Base-by-base conservation (phyloP, 1,284 basidiomycete species). In the Athelia psychrophila region DNA sequence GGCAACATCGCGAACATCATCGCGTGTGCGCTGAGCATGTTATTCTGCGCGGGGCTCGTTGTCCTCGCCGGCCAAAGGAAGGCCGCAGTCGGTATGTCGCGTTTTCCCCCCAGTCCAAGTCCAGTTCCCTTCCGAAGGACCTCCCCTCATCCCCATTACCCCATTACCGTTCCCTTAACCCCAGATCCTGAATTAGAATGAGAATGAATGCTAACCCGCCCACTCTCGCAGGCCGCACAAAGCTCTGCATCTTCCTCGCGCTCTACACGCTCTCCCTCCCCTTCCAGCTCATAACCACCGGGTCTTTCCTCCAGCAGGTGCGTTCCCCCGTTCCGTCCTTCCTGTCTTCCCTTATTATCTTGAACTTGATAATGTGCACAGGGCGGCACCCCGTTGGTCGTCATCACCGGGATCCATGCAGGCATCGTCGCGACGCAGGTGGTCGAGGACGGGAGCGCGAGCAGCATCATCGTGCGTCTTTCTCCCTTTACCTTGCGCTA, bases 391-490 rank as follows among this genome's bases (percentile, higher is more conserved):
- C 72, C 79, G 1, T 75, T 95, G 25, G 79, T 85, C 8, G 79
- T 82, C 16, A 60, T 95, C 51, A 91, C 91, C 0, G 84, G 89
- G 0, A 74, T 95, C 5, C 92, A 86, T 66, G 81, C 83, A 1
- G 86, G 84, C 3, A 57, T 85, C 19, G 80, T 93, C 22, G 86
- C 89, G 30, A 90, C 88, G 10, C 92, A 95, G 66, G 65, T 93
- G 24, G 84, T 91, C 48, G 88, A 91, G 59, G 93, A 95, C 61
- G 92, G 91, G 9, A 91, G 91, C 0, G 71, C 83, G 19, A 81
- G 80, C 55, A 81, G 84, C 51, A 55, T 91, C 25, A 72, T 89
- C 50, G 88, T 91, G 53, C 58, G 85, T 78, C 27, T 30, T 30
- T 30, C 27, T 6, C 27, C 27, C 8, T 18, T 35, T 12, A n/a